Evolutionary conservation across 768 basidiomycete genomes (phyloP), one percentile per base, ranked within the genome.

Genomic region (Mycena amicta): DNA sequence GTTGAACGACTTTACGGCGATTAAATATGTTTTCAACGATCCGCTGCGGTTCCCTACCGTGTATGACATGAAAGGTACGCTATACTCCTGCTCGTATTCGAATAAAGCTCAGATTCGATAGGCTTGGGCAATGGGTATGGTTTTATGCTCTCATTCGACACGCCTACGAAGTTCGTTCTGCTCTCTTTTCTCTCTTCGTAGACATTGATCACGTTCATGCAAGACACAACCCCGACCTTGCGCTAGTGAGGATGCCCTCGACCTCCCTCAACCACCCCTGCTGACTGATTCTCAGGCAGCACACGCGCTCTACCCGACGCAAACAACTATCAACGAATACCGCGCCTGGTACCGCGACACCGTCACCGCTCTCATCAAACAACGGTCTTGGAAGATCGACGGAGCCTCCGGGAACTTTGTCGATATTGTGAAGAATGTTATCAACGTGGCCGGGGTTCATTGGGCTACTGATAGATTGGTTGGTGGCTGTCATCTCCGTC

Each of bases 381-480:
- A 68, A 22, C 56, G 63, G 26, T 68, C 68, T 8, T 73, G 68
- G 65, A 62, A 55, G 13, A 67, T 68, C 30, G 64, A 70, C 56
- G 69, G 71, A 33, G 60, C 66, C n/a, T 53, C 69, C 18, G 72
- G 72, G 40, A 67, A 56, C 43, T 72, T 69, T 29, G 61, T 82
- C 55, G 77, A 83, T 57, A 71, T 82, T 60, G 76, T 80, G 27
- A 68, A 72, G 40, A 74, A 79, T 57, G 77, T 80, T 5, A 71
- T 77, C 67, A 79, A 79, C 57, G 60, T 74, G 15, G 68, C 72
- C n/a, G 68, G 70, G 5, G 71, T 77, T 2, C 72, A 76, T 51
- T 82, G 79, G 79, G 75, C 75, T 5, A 72, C 77, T 4, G 72
- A 75, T 60, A 62, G 69, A 41, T 56, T 80, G 29, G 77, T 78